Evolutionary conservation across 768 basidiomycete species (phyloP).

Genomic region (Podaxis sp.): DNA sequence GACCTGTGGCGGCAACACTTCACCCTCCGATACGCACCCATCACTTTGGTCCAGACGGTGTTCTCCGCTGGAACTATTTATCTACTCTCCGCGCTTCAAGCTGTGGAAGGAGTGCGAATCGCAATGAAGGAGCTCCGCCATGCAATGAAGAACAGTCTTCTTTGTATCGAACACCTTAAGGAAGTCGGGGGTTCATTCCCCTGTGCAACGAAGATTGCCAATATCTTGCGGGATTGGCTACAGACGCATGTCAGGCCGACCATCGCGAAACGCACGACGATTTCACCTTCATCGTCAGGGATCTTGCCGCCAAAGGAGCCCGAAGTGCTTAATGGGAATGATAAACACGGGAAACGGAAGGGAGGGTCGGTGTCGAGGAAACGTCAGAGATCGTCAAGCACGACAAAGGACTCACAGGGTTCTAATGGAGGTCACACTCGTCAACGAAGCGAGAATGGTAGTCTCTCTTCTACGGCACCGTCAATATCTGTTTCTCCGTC

Average conservation of each 20-base stretch:
- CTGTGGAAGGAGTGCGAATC: slow-evolving; percentile 44
- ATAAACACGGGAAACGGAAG: background rate
- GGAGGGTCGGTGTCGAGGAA: background rate
- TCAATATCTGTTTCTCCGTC: slow-evolving; percentile 4
- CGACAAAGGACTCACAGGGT: background rate
- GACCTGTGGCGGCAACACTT: slow-evolving; percentile 51
- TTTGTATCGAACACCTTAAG: slow-evolving; percentile 48
- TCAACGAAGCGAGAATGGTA: background rate
- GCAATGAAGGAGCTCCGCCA: slow-evolving; percentile 45
- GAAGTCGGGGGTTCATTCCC: slow-evolving; percentile 56
- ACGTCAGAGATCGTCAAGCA: background rate
- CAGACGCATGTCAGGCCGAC: slow-evolving; percentile 41
- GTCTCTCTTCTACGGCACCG: background rate
- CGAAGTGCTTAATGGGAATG: background rate
- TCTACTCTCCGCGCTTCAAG: slow-evolving; percentile 52
- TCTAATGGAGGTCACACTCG: background rate
- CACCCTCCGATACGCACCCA: slow-evolving; percentile 53
- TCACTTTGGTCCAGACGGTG: slow-evolving; percentile 54
- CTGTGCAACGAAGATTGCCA: slow-evolving; percentile 47
- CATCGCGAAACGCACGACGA: slow-evolving; percentile 30
- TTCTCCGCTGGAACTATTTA: slow-evolving; percentile 62
- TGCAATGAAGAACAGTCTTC: slow-evolving; percentile 40
- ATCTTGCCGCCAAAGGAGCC: slow-evolving; percentile 4
- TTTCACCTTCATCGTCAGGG: slow-evolving; percentile 13
- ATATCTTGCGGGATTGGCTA: slow-evolving; percentile 43